A percentile compares a stretch with the other conserved stretches of the same genome.
Evolutionary conservation across 1,284 basidiomycete species (phyloP).

Genomic region (Chalciporus sp.): DNA sequence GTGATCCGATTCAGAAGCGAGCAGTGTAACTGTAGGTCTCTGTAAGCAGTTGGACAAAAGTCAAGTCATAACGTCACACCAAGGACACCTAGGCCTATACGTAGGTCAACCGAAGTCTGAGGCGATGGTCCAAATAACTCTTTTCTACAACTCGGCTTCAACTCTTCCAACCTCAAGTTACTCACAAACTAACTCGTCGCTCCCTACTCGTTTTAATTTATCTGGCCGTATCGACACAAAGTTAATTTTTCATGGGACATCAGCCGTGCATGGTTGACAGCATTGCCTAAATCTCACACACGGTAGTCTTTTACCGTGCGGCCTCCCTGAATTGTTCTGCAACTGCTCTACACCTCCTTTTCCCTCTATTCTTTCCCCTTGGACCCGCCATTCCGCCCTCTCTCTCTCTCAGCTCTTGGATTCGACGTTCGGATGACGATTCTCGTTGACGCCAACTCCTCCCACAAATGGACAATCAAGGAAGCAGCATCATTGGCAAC

Average conservation of each 20-base stretch:
- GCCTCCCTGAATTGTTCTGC: not conserved
- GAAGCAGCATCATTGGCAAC: constrained; percentile 10
- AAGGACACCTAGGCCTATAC: too few species aligned
- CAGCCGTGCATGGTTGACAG: constrained; percentile 3
- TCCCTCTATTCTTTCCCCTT: not conserved
- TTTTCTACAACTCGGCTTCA: not conserved
- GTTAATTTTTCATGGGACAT: constrained; percentile 16
- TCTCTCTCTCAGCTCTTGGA: not conserved
- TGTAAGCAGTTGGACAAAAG: too few species aligned
- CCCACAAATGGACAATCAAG: constrained; percentile 15
- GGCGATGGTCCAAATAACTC: too few species aligned
- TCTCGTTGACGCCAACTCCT: constrained; percentile 3
- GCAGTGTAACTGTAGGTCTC: too few species aligned
- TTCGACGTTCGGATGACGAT: constrained; percentile 14
- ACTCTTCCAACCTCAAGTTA: constrained; percentile 2
- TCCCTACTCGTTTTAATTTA: not conserved
- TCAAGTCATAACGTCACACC: not conserved
- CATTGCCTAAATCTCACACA: constrained; percentile 25
- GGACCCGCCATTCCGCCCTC: not conserved
- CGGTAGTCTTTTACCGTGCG: constrained; percentile 16
- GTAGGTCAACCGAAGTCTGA: too few species aligned
- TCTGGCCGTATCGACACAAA: not conserved
- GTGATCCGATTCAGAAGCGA: too few species aligned
- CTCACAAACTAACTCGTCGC: constrained; percentile 1
- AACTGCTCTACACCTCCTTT: not conserved